Evolutionary conservation across 192 early-diverging fungal species (phyloP).

Genomic region (Coemansia sp.): DNA sequence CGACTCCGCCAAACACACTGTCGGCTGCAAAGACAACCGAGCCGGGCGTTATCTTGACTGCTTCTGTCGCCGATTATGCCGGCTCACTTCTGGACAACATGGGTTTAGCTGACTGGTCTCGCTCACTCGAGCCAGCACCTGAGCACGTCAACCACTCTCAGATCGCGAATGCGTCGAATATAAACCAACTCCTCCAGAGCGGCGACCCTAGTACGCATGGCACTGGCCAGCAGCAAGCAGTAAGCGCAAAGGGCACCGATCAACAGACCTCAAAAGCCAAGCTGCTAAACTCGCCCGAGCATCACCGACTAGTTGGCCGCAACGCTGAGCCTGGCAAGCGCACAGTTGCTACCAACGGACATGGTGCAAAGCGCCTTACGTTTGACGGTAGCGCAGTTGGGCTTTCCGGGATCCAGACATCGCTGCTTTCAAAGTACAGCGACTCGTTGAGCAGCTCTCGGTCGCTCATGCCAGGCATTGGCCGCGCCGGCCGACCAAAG

Average conservation of each 20-base stretch:
- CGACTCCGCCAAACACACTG: too few species aligned
- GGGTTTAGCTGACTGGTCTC: conserved; percentile 10
- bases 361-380: neutral
- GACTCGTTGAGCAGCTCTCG: conserved; percentile 40
- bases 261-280: neutral
- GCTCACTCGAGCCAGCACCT: neutral
- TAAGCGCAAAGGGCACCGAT: neutral
- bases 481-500: conserved; percentile 6
- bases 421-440: conserved; percentile 42
- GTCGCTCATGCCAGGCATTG: conserved; percentile 10
- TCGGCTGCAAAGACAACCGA: neutral
- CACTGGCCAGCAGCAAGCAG: neutral
- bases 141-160: neutral
- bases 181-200: neutral
- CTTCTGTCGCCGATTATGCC: conserved; percentile 37
- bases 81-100: conserved; percentile 21
- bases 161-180: neutral
- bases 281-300: conserved; percentile 32
- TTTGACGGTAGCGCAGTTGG: neutral
- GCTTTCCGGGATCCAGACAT: conserved; percentile 18
- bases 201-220: neutral
- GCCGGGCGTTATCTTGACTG: conserved; percentile 7
- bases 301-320: conserved; percentile 17
- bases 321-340: conserved; percentile 8
- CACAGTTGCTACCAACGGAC: neutral